These are phyloP conservation scores for Peronospora farinosa DNA, from an alignment of 352 stramenopile genomes.

Conservation along the genomic window DNA sequence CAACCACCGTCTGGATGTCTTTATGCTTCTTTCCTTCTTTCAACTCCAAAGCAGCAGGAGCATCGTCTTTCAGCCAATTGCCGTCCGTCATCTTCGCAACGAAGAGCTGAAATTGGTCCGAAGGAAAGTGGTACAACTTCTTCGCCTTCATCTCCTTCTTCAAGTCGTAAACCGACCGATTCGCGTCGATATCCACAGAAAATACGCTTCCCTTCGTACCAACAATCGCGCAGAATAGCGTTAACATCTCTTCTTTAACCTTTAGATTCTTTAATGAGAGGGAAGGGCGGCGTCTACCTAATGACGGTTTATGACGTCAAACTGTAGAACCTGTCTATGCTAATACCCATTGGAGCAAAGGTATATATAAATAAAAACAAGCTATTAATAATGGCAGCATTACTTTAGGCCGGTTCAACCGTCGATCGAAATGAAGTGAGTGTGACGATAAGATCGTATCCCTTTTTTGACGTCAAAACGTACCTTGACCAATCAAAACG, in stretches of 20 bases:
- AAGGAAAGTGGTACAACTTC: not conserved
- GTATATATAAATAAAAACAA: too few relatives aligned
- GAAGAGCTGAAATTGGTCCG: not conserved
- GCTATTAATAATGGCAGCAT: too few relatives aligned
- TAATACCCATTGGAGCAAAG: too few relatives aligned
- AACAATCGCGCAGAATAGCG: not conserved
- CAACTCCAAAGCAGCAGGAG: not conserved
- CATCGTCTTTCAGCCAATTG: not conserved
- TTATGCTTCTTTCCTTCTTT: not conserved
- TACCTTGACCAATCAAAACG: not conserved
- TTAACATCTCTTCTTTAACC: not conserved
- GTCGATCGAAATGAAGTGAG: too few relatives aligned
- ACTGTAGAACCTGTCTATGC: too few relatives aligned
- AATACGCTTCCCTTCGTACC: not conserved
- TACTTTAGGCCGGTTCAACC: too few relatives aligned
- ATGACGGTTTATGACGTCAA: too few relatives aligned
- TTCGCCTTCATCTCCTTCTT: constrained; percentile 2
- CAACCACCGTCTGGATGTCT: not conserved
- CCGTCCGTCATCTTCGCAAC: not conserved
- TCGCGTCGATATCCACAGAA: not conserved
- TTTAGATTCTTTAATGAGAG: too few relatives aligned
- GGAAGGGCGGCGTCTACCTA: too few relatives aligned
- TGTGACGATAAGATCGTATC: not conserved
- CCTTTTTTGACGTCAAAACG: not conserved
- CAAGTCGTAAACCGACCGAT: not conserved